Evolutionary conservation across 139 green algal genomes (phyloP).

Genomic region (Penium margaritaceum): DNA sequence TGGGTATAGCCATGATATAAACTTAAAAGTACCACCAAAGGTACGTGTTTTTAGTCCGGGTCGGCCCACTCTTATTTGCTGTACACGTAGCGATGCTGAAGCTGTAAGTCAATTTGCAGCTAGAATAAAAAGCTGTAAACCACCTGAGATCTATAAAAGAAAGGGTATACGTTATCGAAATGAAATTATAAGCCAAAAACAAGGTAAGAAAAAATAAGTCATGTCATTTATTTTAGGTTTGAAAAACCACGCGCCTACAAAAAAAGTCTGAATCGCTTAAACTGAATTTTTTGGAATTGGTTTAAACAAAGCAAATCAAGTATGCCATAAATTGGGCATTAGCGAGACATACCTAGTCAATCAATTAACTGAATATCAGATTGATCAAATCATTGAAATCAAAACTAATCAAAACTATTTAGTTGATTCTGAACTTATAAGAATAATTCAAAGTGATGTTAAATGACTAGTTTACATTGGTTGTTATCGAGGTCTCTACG

Average conservation of each 20-base stretch:
- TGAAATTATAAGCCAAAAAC: slow-evolving; percentile 44
- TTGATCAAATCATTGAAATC: slow-evolving; percentile 25
- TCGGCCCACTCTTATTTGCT: slow-evolving; percentile 49
- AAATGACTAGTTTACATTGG: slow-evolving; percentile 52
- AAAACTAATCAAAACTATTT: slow-evolving; percentile 14
- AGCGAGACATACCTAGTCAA: background rate
- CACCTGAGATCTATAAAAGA: slow-evolving; percentile 48
- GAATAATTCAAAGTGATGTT: slow-evolving; percentile 47
- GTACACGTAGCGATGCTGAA: slow-evolving; percentile 54
- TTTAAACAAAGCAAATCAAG: background rate
- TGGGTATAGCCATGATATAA: slow-evolving; percentile 52
- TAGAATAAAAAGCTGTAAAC: slow-evolving; percentile 47
- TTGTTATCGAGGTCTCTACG: slow-evolving; percentile 54
- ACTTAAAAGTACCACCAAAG: slow-evolving; percentile 42
- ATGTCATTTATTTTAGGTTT: slow-evolving; percentile 21
- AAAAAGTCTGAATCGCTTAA: background rate
- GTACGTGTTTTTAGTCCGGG: slow-evolving; percentile 53
- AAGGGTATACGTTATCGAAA: slow-evolving; percentile 40
- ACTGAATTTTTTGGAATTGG: slow-evolving; percentile 13
- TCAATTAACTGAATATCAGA: background rate
- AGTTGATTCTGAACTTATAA: slow-evolving; percentile 47
- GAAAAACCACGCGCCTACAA: slow-evolving; percentile 8
- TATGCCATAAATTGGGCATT: slow-evolving; percentile 6
- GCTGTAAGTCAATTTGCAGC: slow-evolving; percentile 53
- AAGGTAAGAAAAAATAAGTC: slow-evolving; percentile 12